phyloP scores from a whole-genome alignment of 208 protist genomes.

The Angomonas desouzai region DNA sequence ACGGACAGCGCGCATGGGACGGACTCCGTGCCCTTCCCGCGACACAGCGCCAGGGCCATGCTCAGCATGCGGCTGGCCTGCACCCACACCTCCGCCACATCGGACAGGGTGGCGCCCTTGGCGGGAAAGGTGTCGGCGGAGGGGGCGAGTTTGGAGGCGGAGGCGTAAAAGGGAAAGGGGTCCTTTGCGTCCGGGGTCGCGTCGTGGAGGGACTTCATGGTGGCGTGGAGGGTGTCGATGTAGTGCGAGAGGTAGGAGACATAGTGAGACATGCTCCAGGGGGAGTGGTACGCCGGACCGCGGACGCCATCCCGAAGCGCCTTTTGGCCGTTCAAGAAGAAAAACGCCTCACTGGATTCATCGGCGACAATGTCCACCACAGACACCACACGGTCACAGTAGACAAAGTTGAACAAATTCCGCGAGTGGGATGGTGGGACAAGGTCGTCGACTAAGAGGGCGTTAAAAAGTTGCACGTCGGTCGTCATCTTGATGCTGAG shows the following conservation, averaged over 20 bases:
- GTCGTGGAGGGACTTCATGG: conserved; percentile 10
- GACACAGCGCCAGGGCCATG: conserved; percentile 2
- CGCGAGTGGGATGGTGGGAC: conserved; percentile 27
- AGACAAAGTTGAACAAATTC: conserved; percentile 33
- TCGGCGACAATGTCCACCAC: conserved; percentile 26
- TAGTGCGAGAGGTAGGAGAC: conserved; percentile 24
- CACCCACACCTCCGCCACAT: conserved; percentile 11
- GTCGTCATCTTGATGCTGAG: conserved; percentile 33
- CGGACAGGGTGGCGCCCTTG: conserved; percentile 9
- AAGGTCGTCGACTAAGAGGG: conserved; percentile 24
- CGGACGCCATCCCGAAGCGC: conserved; percentile 13
- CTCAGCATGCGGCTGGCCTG: conserved; percentile 32
- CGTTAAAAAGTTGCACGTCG: conserved; percentile 26
- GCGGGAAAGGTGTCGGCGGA: conserved; percentile 4
- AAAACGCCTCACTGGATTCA: conserved; percentile 10
- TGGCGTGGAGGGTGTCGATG: conserved; percentile 11
- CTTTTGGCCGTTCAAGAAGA: conserved; percentile 23
- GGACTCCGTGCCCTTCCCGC: not conserved
- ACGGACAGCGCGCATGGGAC: conserved; percentile 4
- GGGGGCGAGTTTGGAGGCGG: not conserved
- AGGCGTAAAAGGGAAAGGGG: not conserved
- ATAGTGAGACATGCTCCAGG: conserved; percentile 29
- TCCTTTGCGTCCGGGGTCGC: not conserved
- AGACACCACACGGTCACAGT: conserved; percentile 29
- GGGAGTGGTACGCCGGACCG: conserved; percentile 12